Evolutionary conservation across 352 stramenopile species (phyloP).

Genomic region (Phytopythium aichiense): DNA sequence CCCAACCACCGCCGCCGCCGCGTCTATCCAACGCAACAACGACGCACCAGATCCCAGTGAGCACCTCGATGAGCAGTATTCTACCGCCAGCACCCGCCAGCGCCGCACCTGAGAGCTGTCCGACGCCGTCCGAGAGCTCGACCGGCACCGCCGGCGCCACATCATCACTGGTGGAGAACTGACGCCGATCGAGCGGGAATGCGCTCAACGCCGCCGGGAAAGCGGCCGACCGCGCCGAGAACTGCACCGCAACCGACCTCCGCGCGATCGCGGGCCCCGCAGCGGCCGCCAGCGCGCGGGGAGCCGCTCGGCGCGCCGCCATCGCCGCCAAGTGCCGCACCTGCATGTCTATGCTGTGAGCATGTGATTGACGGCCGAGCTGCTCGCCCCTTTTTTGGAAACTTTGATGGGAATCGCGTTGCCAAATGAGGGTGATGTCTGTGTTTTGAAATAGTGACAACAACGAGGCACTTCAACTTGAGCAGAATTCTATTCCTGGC

Average conservation of each 20-base stretch:
- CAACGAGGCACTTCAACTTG: background rate
- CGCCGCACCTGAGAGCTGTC: constrained; percentile 30
- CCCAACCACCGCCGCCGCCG: constrained; percentile 18
- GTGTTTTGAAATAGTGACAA: constrained; percentile 2
- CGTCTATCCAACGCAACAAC: constrained; percentile 15
- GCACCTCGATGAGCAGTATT: background rate
- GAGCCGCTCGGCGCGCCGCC: constrained; percentile 1
- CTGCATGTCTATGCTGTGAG: constrained; percentile 3
- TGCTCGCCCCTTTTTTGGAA: background rate
- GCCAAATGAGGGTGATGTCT: background rate
- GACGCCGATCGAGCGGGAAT: constrained; percentile 22
- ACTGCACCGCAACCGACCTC: background rate
- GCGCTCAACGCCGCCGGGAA: constrained; percentile 5
- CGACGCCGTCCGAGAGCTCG: constrained; percentile 27
- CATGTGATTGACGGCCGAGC: background rate
- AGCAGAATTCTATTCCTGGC: background rate
- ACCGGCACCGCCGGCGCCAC: constrained; percentile 6
- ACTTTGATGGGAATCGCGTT: background rate
- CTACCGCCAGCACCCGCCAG: background rate
- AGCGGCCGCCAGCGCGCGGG: background rate
- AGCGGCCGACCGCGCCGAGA: background rate
- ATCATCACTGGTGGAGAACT: constrained; percentile 27
- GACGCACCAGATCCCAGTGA: background rate
- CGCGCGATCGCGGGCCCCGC: background rate
- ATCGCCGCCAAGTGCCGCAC: constrained; percentile 5